Conservation (phyloP, 345 rosid genomes). For the Brassica nigra region DNA sequence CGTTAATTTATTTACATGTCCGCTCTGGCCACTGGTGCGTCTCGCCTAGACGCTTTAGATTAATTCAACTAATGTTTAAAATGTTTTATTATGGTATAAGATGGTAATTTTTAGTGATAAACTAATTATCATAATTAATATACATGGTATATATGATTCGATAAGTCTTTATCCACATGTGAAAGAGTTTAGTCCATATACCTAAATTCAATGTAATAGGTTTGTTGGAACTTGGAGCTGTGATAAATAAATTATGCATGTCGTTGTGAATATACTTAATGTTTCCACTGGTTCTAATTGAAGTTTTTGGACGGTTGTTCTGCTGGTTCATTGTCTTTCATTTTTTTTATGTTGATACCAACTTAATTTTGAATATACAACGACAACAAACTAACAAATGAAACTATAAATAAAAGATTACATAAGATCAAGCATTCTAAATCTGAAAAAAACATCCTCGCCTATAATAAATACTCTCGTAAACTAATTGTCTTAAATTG, state of each 20-base stretch:
- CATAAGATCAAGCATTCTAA: not conserved
- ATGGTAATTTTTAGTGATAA: not conserved
- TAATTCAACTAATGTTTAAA: constrained; percentile 15
- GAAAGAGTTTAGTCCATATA: not conserved
- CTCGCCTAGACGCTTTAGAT: constrained; percentile 29
- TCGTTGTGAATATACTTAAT: constrained; percentile 11
- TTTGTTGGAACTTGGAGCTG: constrained; percentile 40
- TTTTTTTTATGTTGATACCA: constrained; percentile 27
- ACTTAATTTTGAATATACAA: constrained; percentile 6
- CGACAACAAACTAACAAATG: constrained; percentile 28
- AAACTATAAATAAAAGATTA: constrained; percentile 10
- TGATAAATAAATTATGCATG: constrained; percentile 15
- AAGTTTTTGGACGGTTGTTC: constrained; percentile 40
- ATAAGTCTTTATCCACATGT: not conserved
- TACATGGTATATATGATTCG: not conserved
- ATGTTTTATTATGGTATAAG: not conserved
- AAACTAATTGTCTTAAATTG: not conserved
- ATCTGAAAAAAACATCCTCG: not conserved
- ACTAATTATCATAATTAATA: constrained; percentile 1
- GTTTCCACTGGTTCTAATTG: constrained; percentile 23
- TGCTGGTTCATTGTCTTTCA: constrained; percentile 37
- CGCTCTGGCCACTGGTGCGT: constrained; percentile 22
- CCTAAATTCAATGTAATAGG: constrained; percentile 8
- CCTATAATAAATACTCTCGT: not conserved
- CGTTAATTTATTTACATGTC: constrained; percentile 8